Evolutionary conservation across 148 eudicot species (phyloP).

Genomic region (Mesembryanthemum crystallinum): DNA sequence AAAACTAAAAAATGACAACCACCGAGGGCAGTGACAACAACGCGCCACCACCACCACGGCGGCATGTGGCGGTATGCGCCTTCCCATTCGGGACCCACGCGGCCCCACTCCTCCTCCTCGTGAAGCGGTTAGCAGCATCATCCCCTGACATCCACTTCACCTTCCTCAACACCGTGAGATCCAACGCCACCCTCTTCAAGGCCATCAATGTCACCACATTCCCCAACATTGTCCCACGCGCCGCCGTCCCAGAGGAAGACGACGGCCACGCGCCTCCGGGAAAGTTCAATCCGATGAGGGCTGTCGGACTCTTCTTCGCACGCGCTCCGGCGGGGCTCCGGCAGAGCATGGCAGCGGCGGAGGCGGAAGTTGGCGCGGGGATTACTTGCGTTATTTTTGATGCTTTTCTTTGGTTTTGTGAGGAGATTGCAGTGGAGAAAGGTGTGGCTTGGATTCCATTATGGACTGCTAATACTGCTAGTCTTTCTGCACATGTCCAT

Average conservation of each 20-base stretch:
- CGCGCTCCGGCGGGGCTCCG: slow-evolving; percentile 26
- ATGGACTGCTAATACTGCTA: slow-evolving; percentile 32
- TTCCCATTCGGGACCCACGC: slow-evolving; percentile 67
- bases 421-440: slow-evolving; percentile 40
- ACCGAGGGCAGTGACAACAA: neutral
- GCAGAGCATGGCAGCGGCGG: slow-evolving; percentile 34
- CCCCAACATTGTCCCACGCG: slow-evolving; percentile 28
- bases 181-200: slow-evolving; percentile 29
- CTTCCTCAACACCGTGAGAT: slow-evolving; percentile 34
- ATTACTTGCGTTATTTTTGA: slow-evolving; percentile 45
- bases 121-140: slow-evolving; percentile 34
- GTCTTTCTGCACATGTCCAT: slow-evolving; percentile 41
- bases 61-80: slow-evolving; percentile 51
- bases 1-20: neutral
- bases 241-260: slow-evolving; percentile 19
- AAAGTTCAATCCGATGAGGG: slow-evolving; percentile 30
- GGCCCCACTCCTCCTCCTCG: slow-evolving; percentile 42
- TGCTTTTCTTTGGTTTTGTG: slow-evolving; percentile 53
- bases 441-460: slow-evolving; percentile 42
- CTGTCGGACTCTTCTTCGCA: slow-evolving; percentile 29
- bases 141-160: slow-evolving; percentile 38
- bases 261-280: slow-evolving; percentile 12
- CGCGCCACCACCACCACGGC: neutral
- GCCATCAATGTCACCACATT: neutral
- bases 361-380: slow-evolving; percentile 37